Evolutionary conservation across 257 asterid genomes (phyloP).

Genomic region (Plectranthus barbatus): DNA sequence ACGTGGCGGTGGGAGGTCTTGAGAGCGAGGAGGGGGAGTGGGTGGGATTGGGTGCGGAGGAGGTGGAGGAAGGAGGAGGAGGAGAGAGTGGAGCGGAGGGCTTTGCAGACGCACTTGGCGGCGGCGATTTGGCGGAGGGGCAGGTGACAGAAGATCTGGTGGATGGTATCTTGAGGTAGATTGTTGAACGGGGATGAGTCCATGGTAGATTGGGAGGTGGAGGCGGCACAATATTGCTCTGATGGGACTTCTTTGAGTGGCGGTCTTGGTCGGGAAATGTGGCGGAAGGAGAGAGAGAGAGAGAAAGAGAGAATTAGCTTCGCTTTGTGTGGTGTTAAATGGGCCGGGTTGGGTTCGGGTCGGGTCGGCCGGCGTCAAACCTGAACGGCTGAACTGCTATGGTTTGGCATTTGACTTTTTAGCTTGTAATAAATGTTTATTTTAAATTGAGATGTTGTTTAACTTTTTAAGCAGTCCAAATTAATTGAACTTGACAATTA

Average conservation of each 20-base stretch:
- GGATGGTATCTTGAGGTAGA: slow-evolving; percentile 74
- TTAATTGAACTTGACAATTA: no score
- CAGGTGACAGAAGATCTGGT: slow-evolving; percentile 71
- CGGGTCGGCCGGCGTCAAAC: not conserved
- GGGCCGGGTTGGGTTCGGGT: not conserved
- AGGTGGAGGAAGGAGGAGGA: slow-evolving; percentile 66
- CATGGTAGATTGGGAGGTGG: slow-evolving; percentile 26
- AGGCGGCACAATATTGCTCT: not conserved
- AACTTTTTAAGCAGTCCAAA: no score
- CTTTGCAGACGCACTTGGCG: slow-evolving; percentile 63
- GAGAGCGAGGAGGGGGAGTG: slow-evolving; percentile 61
- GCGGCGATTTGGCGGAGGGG: slow-evolving; percentile 67
- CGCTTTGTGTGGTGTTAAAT: not conserved
- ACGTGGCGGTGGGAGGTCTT: slow-evolving; percentile 59
- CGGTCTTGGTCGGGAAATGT: not conserved
- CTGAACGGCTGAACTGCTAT: not conserved
- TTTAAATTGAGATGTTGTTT: no score
- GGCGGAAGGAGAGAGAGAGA: not conserved
- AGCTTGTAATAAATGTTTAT: no score
- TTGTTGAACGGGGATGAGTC: slow-evolving; percentile 71
- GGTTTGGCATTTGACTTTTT: not conserved
- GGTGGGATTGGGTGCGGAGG: slow-evolving; percentile 44
- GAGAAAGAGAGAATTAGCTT: not conserved
- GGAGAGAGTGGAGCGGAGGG: slow-evolving; percentile 49
- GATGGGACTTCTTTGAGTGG: not conserved